Conservation (phyloP, 208 protist genomes). For the Acanthamoeba royreba region DNA sequence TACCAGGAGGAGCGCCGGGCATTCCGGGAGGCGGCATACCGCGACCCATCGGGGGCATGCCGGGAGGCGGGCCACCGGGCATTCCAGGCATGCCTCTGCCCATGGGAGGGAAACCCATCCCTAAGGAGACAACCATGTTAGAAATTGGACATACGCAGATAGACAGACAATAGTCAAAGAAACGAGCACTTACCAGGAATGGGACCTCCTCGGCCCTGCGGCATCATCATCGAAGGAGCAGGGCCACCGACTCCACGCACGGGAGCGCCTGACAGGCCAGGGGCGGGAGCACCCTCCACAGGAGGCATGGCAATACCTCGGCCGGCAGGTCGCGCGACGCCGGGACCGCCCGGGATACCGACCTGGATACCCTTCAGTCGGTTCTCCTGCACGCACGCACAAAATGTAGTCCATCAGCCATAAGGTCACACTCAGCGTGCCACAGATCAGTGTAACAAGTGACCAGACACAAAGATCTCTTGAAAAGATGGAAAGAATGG, state of each 20-base stretch:
- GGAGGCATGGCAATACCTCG: conserved; percentile 43
- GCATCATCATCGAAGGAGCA: conserved; percentile 63
- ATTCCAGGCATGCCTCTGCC: background rate
- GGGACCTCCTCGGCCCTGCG: background rate
- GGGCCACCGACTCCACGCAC: conserved; percentile 74
- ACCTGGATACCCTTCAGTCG: conserved; percentile 20
- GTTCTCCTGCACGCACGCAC: background rate
- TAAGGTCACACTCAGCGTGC: too few species aligned
- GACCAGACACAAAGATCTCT: background rate
- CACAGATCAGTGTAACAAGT: too few species aligned
- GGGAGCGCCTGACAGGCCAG: conserved; percentile 30
- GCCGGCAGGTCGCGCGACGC: background rate
- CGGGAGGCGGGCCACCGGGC: background rate
- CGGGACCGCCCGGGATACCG: conserved; percentile 6
- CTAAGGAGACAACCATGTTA: background rate
- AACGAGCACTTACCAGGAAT: background rate
- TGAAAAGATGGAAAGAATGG: background rate
- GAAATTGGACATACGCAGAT: background rate
- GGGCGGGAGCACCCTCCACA: background rate
- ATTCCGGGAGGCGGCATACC: background rate
- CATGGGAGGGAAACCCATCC: background rate
- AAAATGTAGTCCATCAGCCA: background rate
- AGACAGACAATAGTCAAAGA: background rate
- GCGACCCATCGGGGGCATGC: background rate
- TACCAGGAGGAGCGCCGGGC: background rate